Evolutionary conservation across 495 filamentous ascomycete genomes (phyloP).

Genomic region (Peziza echinospora): DNA sequence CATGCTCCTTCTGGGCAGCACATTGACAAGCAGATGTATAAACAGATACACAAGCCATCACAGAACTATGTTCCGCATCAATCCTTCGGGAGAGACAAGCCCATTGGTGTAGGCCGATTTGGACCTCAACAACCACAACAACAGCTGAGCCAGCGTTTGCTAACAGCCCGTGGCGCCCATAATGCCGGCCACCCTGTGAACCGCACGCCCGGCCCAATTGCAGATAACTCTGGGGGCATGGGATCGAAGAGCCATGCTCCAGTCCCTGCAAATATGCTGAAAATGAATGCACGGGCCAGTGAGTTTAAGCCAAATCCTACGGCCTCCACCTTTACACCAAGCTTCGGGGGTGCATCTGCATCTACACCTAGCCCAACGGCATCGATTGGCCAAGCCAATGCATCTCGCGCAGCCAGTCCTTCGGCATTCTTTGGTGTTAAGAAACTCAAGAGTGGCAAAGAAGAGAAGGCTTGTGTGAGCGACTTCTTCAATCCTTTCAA

Average conservation of each 20-base stretch:
- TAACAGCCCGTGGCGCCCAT: not conserved
- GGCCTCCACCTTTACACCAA: constrained; percentile 42
- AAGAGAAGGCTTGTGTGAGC: constrained; percentile 33
- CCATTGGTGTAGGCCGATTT: constrained; percentile 13
- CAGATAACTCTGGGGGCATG: not conserved
- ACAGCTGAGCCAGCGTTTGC: constrained; percentile 7
- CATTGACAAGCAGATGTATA: not conserved
- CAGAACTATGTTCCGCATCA: not conserved
- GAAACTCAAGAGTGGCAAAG: constrained; percentile 27
- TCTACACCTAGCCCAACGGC: constrained; percentile 30
- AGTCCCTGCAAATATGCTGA: constrained; percentile 23
- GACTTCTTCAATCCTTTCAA: constrained; percentile 47
- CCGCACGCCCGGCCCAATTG: not conserved
- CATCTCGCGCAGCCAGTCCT: constrained; percentile 33
- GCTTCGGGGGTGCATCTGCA: constrained; percentile 23
- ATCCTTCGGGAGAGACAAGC: constrained; percentile 3
- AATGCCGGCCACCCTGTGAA: not conserved
- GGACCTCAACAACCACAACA: constrained; percentile 12
- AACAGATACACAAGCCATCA: not conserved
- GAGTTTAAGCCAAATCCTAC: constrained; percentile 53
- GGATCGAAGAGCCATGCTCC: constrained; percentile 8
- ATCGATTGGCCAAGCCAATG: constrained; percentile 25
- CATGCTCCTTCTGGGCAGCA: too few species aligned
- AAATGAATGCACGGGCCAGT: constrained; percentile 43
- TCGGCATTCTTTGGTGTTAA: constrained; percentile 39